A percentile compares a stretch with the other conserved stretches of the same genome.
Conservation (phyloP, 2,329 filamentous ascomycete species). For the Paraconiothyrium brasiliense region DNA sequence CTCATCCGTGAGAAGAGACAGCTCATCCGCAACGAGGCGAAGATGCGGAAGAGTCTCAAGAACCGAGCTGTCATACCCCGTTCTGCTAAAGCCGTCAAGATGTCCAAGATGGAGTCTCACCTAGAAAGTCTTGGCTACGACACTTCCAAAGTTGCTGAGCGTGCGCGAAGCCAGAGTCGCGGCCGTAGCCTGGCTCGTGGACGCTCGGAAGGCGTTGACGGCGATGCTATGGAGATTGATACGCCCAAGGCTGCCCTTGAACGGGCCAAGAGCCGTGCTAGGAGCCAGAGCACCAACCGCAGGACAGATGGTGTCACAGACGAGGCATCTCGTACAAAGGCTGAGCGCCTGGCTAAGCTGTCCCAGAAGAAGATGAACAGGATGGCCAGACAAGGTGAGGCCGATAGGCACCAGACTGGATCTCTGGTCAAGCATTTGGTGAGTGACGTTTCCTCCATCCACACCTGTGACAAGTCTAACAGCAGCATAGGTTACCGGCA, state of each 20-base stretch:
- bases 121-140: slow-evolving; percentile 88
- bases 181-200: slow-evolving; percentile 75
- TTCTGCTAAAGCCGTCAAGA: slow-evolving; percentile 78
- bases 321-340: slow-evolving; percentile 74
- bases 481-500: slow-evolving; percentile 75
- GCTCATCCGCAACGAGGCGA: slow-evolving; percentile 91
- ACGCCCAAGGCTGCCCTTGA: slow-evolving; percentile 50
- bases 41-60: slow-evolving; percentile 96
- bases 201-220: slow-evolving; percentile 61
- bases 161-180: slow-evolving; percentile 76
- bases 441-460: slow-evolving; percentile 54
- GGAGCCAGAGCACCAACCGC: slow-evolving; percentile 73
- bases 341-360: slow-evolving; percentile 86
- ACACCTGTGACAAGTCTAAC: slow-evolving; percentile 25
- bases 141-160: slow-evolving; percentile 75
- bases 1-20: slow-evolving; percentile 94
- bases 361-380: slow-evolving; percentile 98
- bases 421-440: slow-evolving; percentile 91
- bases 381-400: slow-evolving; percentile 96
- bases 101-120: slow-evolving; percentile 86
- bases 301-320: slow-evolving; percentile 80
- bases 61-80: slow-evolving; percentile 94
- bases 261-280: slow-evolving; percentile 76
- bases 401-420: slow-evolving; percentile 86
- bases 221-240: slow-evolving; percentile 77